These are phyloP conservation scores for Saccharomyces kudriavzevii DNA, from an alignment of 805 yeast genomes.

Conservation along the genomic window DNA sequence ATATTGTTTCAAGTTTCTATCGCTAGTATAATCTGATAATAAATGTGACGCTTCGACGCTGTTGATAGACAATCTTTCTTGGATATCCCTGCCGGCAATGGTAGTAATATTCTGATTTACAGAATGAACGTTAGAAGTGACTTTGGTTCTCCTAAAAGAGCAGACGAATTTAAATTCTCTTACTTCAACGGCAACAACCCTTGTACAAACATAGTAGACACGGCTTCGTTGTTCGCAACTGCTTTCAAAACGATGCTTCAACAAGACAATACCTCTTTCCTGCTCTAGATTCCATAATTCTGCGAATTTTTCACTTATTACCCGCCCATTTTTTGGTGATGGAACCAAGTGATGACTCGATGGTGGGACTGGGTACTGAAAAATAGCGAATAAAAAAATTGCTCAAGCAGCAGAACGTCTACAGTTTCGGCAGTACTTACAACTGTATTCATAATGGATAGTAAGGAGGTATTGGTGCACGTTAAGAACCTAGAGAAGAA, in stretches of 20 bases:
- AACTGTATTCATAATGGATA: conserved; percentile 40
- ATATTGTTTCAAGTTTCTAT: not conserved
- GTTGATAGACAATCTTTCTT: not conserved
- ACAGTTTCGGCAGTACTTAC: not conserved
- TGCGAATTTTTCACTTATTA: not conserved
- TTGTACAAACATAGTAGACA: not conserved
- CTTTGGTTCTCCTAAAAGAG: not conserved
- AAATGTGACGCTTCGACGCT: not conserved
- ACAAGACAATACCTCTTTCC: not conserved
- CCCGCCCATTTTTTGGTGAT: not conserved
- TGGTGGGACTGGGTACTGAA: not conserved
- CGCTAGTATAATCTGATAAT: not conserved
- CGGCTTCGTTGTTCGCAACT: not conserved
- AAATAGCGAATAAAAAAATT: not conserved
- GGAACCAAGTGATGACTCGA: not conserved
- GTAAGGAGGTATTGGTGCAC: conserved; percentile 62
- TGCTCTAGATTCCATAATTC: not conserved
- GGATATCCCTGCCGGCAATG: not conserved
- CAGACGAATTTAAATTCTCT: not conserved
- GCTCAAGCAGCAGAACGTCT: not conserved
- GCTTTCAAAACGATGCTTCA: not conserved
- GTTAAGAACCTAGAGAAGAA: conserved; percentile 71
- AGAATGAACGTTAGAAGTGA: not conserved
- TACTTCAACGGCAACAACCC: not conserved
- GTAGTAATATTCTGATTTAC: not conserved